These are phyloP conservation scores for Blastomyces parvus DNA, from an alignment of 2,329 filamentous ascomycete genomes.

Conservation along the genomic window DNA sequence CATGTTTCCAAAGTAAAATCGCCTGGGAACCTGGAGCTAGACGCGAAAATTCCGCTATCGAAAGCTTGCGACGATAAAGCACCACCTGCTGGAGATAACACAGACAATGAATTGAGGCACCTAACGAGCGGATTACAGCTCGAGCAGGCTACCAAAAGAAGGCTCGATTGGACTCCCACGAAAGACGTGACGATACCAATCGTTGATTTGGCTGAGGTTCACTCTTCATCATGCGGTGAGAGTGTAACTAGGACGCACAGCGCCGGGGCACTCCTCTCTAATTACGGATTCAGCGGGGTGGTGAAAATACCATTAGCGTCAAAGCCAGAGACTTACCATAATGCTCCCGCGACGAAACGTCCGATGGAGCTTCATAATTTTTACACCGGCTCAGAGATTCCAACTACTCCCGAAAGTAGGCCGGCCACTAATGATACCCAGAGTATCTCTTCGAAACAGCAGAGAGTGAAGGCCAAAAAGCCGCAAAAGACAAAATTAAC, in stretches of 20 bases:
- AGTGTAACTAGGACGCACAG: slow-evolving; percentile 7
- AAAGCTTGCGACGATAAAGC: background rate
- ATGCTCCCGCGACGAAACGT: slow-evolving; percentile 29
- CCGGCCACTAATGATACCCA: background rate
- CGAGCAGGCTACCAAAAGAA: slow-evolving; percentile 45
- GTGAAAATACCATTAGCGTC: slow-evolving; percentile 15
- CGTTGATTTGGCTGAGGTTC: slow-evolving; percentile 16
- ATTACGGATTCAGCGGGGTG: slow-evolving; percentile 31
- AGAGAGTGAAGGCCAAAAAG: slow-evolving; percentile 30
- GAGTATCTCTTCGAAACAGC: slow-evolving; percentile 7
- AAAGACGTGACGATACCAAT: slow-evolving; percentile 31
- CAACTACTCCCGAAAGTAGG: background rate
- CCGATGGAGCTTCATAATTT: slow-evolving; percentile 23
- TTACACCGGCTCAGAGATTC: background rate
- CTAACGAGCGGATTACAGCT: slow-evolving; percentile 18
- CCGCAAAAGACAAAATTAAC: slow-evolving; percentile 58
- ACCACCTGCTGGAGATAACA: background rate
- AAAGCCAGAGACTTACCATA: slow-evolving; percentile 13
- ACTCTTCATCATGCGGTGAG: slow-evolving; percentile 3
- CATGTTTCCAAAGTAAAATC: slow-evolving; percentile 26
- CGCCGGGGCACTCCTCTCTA: slow-evolving; percentile 32
- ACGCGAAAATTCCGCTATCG: background rate
- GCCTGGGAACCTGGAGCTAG: background rate
- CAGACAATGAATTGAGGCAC: background rate
- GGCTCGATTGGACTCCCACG: slow-evolving; percentile 60